These are phyloP conservation scores for Phyllostachys edulis DNA, from an alignment of 176 grass and related monocot species.

Conservation along the genomic window DNA sequence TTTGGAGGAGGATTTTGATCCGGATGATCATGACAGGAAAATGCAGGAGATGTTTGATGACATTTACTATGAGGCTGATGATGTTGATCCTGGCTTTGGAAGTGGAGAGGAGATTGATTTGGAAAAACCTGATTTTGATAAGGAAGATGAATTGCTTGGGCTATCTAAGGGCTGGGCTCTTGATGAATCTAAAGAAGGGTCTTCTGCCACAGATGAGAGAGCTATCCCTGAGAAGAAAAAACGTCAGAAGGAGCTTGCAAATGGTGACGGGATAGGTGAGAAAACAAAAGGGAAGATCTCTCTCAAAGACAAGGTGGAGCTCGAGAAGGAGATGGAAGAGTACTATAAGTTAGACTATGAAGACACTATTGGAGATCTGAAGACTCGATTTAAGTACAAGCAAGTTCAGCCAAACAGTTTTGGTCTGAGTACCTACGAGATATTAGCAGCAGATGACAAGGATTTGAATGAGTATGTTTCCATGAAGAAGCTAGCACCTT, in stretches of 20 bases:
- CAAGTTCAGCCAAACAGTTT: conserved; percentile 65
- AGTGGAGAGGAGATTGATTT: conserved; percentile 53
- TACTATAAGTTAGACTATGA: conserved; percentile 95
- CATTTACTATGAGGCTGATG: conserved; percentile 66
- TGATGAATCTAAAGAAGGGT: conserved; percentile 37
- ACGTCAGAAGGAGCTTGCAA: conserved; percentile 16
- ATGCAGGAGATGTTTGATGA: conserved; percentile 77
- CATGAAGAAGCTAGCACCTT: conserved; percentile 88
- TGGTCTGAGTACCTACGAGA: conserved; percentile 57
- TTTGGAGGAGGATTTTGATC: conserved; percentile 93
- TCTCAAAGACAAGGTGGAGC: conserved; percentile 76
- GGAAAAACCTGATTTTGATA: conserved; percentile 79
- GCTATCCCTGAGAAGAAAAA: conserved; percentile 32
- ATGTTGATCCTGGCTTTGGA: conserved; percentile 73
- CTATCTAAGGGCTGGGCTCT: conserved; percentile 56
- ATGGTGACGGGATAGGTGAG: conserved; percentile 19
- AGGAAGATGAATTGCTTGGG: conserved; percentile 86
- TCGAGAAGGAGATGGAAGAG: conserved; percentile 94
- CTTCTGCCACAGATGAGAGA: conserved; percentile 36
- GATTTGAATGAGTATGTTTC: conserved; percentile 95
- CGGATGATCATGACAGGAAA: conserved; percentile 80
- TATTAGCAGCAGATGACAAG: conserved; percentile 61
- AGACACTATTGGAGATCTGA: conserved; percentile 89
- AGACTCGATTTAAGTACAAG: conserved; percentile 89
- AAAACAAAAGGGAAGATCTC: conserved; percentile 62